Percentiles rank a stretch among this genome's conserved stretches.
phyloP scores from a whole-genome alignment of 306 rosid species.

The Citrullus amarus region DNA sequence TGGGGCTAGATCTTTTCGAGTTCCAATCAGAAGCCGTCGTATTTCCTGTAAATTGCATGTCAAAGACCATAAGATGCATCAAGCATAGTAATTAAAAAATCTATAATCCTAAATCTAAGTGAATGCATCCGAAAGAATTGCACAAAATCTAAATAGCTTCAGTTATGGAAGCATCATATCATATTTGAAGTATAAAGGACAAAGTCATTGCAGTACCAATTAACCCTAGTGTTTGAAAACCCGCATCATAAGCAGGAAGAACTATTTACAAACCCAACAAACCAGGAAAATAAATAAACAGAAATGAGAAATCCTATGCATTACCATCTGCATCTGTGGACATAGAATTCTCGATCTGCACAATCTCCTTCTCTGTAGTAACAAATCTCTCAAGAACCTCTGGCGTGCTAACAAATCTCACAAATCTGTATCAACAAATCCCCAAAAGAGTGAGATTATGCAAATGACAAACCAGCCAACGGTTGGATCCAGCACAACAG shows the following conservation, averaged over 20 bases:
- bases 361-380: conserved; percentile 82
- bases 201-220: neutral
- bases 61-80: conserved; percentile 4
- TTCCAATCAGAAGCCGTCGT: conserved; percentile 35
- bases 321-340: conserved; percentile 55
- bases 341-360: conserved; percentile 73
- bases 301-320: neutral
- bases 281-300: neutral
- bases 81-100: neutral
- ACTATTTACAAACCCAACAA: neutral
- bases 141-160: neutral
- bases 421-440: conserved; percentile 51
- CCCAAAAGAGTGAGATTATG: neutral
- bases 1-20: conserved; percentile 25
- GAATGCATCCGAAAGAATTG: neutral
- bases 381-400: conserved; percentile 95
- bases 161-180: neutral
- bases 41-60: conserved; percentile 25
- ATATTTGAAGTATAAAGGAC: neutral
- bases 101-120: neutral
- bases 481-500: neutral
- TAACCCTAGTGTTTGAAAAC: neutral
- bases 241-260: neutral
- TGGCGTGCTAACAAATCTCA: conserved; percentile 79
- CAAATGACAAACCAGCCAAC: neutral